A percentile compares a stretch with the other conserved stretches of the same genome.
Conservation (phyloP, 129 eudicot species). For the Erigeron canadensis region DNA sequence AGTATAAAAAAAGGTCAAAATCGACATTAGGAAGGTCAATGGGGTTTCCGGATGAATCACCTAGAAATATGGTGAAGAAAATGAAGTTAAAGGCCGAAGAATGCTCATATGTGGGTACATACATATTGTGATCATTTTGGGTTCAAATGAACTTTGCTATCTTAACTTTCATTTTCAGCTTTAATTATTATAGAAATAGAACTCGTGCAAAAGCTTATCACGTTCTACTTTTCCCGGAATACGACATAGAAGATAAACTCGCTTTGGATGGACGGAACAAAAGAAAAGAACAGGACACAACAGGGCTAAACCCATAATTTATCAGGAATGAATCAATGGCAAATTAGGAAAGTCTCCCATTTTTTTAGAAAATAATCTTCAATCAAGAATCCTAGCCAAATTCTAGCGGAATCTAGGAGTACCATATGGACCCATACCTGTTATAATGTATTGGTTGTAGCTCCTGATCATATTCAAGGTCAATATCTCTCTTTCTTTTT, state of each 20-base stretch:
- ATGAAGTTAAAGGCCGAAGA: too few relatives aligned
- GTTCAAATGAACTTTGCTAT: slow-evolving; percentile 19
- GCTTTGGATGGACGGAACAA: slow-evolving; percentile 24
- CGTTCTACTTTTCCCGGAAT: slow-evolving; percentile 31
- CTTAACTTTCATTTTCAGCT: slow-evolving; percentile 29
- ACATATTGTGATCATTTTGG: too few relatives aligned
- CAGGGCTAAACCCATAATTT: slow-evolving; percentile 7
- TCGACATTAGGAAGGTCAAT: too few relatives aligned
- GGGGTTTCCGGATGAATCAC: too few relatives aligned
- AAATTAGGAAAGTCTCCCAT: not conserved
- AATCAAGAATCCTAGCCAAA: slow-evolving; percentile 16
- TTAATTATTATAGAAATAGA: slow-evolving; percentile 20
- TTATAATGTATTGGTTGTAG: slow-evolving; percentile 6
- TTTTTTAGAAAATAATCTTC: slow-evolving; percentile 19
- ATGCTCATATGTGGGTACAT: too few relatives aligned
- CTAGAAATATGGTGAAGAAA: too few relatives aligned
- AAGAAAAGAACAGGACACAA: not conserved
- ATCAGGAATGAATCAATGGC: not conserved
- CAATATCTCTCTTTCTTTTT: slow-evolving; percentile 21
- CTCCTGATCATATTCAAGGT: slow-evolving; percentile 18
- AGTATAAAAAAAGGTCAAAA: too few relatives aligned
- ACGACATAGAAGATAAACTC: slow-evolving; percentile 25
- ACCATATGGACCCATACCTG: slow-evolving; percentile 35
- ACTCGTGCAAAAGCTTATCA: slow-evolving; percentile 31
- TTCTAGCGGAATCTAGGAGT: slow-evolving; percentile 11